Evolutionary conservation across 495 filamentous ascomycete genomes (phyloP).

Genomic region (Filosporella fistucella): DNA sequence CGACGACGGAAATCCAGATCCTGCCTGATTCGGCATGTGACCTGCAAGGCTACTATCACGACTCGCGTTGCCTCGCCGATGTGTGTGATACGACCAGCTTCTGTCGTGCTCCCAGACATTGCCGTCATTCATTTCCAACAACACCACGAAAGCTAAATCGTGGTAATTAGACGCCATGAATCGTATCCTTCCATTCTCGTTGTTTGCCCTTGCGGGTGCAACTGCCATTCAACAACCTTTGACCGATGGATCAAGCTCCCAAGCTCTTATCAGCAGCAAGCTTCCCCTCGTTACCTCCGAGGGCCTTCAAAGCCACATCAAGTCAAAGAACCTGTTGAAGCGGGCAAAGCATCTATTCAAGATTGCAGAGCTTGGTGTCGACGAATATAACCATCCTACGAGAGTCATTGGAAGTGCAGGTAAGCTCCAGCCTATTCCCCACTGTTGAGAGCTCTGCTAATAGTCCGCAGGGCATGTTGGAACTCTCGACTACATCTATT

Average conservation of each 20-base stretch:
- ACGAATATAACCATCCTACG: constrained; percentile 57
- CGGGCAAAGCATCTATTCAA: constrained; percentile 52
- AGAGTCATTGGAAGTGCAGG: constrained; percentile 60
- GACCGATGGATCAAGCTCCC: not conserved
- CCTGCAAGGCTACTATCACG: constrained; percentile 2
- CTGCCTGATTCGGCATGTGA: no score
- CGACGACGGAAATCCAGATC: no score
- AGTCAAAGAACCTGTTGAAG: constrained; percentile 41
- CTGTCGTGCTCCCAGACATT: not conserved
- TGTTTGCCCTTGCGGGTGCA: constrained; percentile 6
- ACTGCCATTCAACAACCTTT: constrained; percentile 17
- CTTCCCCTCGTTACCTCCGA: constrained; percentile 41
- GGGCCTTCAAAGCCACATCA: constrained; percentile 48
- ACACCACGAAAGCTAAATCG: not conserved
- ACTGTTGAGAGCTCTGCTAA: constrained; percentile 10
- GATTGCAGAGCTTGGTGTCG: constrained; percentile 46
- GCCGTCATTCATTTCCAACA: not conserved
- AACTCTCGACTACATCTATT: constrained; percentile 57
- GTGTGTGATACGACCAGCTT: no score
- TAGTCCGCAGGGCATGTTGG: constrained; percentile 44
- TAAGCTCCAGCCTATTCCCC: constrained; percentile 24
- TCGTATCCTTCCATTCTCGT: constrained; percentile 12
- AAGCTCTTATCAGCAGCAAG: constrained; percentile 14
- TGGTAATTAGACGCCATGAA: constrained; percentile 8
- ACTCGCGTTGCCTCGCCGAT: constrained; percentile 13